A percentile compares a stretch with the other conserved stretches of the same genome.
Conservation (phyloP, 768 basidiomycete species). For the Kwoniella dendrophila region DNA sequence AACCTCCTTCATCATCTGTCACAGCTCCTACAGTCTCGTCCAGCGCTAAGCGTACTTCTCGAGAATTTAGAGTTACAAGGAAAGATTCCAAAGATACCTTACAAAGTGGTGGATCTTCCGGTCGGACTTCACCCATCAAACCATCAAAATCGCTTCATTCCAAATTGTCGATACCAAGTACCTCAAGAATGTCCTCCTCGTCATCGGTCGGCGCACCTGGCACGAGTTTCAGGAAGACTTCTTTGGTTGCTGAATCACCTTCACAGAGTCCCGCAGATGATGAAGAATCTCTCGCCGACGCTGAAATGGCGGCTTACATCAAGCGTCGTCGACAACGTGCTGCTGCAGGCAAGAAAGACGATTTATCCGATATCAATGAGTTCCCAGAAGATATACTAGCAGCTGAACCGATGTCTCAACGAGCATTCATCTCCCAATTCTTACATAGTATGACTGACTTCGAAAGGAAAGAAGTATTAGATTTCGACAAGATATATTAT, state of each 20-base stretch:
- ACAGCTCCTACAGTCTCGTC: constrained; percentile 44
- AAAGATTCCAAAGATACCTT: constrained; percentile 28
- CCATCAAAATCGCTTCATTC: constrained; percentile 48
- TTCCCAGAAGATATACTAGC: constrained; percentile 91
- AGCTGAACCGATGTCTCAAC: constrained; percentile 65
- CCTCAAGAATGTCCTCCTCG: constrained; percentile 36
- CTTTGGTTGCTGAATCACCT: constrained; percentile 33
- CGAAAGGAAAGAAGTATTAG: constrained; percentile 87
- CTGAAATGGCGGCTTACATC: constrained; percentile 96
- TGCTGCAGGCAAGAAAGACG: constrained; percentile 77
- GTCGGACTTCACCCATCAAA: constrained; percentile 32
- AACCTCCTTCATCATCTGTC: constrained; percentile 39
- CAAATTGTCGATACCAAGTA: constrained; percentile 40
- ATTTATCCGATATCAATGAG: constrained; percentile 80
- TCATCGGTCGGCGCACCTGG: constrained; percentile 46
- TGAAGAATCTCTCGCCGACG: constrained; percentile 69
- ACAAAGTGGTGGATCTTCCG: constrained; percentile 22
- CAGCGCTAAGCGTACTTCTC: constrained; percentile 38
- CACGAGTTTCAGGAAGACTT: constrained; percentile 24
- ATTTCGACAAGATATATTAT: constrained; percentile 80
- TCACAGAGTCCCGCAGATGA: constrained; percentile 48
- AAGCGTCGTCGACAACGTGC: constrained; percentile 83
- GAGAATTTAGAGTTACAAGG: constrained; percentile 29
- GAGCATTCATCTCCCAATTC: constrained; percentile 57
- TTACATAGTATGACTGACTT: constrained; percentile 77